Evolutionary conservation across 176 grass and related monocot species (phyloP).

Genomic region (Oropetium thomaeum): DNA sequence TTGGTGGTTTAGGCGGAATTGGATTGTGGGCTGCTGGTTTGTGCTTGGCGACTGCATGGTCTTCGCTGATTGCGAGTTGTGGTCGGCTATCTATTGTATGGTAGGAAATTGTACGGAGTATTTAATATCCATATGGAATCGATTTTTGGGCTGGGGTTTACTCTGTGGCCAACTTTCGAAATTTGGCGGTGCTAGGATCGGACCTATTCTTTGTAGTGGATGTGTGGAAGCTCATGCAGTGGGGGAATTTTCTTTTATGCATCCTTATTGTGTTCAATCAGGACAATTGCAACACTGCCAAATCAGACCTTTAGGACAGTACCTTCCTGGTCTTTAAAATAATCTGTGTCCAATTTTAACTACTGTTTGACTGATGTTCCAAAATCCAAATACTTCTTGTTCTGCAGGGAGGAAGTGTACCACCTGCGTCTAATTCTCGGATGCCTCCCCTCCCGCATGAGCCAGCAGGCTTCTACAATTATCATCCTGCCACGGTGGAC

Average conservation of each 20-base stretch:
- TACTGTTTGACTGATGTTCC: slow-evolving; percentile 12
- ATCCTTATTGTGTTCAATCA: neutral
- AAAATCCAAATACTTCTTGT: neutral
- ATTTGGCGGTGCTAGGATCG: neutral
- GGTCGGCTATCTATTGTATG: neutral
- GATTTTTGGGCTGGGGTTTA: neutral
- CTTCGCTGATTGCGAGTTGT: neutral
- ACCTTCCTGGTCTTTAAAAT: neutral
- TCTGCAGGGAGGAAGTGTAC: slow-evolving; percentile 56
- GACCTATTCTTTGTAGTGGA: neutral
- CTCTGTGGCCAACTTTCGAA: neutral
- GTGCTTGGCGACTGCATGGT: slow-evolving; percentile 1
- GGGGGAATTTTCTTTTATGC: neutral
- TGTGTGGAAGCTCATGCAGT: neutral
- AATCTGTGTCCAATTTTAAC: neutral
- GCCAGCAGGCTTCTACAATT: slow-evolving; percentile 93
- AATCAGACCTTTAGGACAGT: neutral
- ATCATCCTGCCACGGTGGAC: slow-evolving; percentile 56
- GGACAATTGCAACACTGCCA: neutral
- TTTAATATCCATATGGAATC: neutral
- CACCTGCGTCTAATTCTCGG: slow-evolving; percentile 79
- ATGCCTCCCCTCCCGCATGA: slow-evolving; percentile 86
- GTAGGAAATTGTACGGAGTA: slow-evolving; percentile 16
- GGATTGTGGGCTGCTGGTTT: neutral
- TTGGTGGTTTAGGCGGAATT: slow-evolving; percentile 1